Evolutionary conservation across 2,329 filamentous ascomycete genomes (phyloP).

Genomic region (Sporothrix brunneoviolacea): DNA sequence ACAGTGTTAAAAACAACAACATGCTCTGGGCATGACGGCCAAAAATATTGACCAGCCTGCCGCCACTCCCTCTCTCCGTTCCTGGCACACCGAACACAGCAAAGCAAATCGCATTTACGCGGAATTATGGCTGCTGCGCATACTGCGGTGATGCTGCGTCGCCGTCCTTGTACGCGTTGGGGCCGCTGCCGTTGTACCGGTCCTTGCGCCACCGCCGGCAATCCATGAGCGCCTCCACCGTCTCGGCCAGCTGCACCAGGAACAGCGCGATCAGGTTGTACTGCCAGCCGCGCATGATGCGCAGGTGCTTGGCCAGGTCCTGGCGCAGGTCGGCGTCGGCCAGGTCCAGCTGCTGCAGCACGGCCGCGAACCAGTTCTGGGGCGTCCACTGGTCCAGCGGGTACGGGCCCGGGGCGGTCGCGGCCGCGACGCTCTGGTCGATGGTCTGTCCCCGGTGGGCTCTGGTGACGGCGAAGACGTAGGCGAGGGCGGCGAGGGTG

Average conservation of each 20-base stretch:
- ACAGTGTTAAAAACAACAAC: too few relatives aligned
- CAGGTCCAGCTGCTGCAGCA: constrained; percentile 26
- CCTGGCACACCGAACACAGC: too few relatives aligned
- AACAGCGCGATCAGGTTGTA: constrained; percentile 31
- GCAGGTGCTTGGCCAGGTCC: constrained; percentile 24
- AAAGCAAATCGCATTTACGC: too few relatives aligned
- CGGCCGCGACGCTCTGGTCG: constrained; percentile 22
- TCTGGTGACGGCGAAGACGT: constrained; percentile 29
- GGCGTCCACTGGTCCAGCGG: constrained; percentile 30
- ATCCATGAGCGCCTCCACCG: constrained; percentile 13
- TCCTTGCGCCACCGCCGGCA: constrained; percentile 2
- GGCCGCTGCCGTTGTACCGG: neutral
- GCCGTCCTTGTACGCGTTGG: neutral
- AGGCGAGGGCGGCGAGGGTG: constrained; percentile 30
- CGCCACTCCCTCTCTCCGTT: too few relatives aligned
- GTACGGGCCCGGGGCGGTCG: constrained; percentile 24
- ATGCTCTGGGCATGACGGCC: too few relatives aligned
- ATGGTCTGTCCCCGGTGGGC: constrained; percentile 27
- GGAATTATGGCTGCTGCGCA: too few relatives aligned
- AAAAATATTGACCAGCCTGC: too few relatives aligned
- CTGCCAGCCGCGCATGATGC: constrained; percentile 30
- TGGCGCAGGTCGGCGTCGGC: constrained; percentile 18
- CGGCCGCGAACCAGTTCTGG: constrained; percentile 32
- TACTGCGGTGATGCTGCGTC: too few relatives aligned
- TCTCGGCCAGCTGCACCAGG: constrained; percentile 19